Evolutionary conservation across 108 stramenopile genomes (phyloP).

Genomic region (Epipyxis sp.): DNA sequence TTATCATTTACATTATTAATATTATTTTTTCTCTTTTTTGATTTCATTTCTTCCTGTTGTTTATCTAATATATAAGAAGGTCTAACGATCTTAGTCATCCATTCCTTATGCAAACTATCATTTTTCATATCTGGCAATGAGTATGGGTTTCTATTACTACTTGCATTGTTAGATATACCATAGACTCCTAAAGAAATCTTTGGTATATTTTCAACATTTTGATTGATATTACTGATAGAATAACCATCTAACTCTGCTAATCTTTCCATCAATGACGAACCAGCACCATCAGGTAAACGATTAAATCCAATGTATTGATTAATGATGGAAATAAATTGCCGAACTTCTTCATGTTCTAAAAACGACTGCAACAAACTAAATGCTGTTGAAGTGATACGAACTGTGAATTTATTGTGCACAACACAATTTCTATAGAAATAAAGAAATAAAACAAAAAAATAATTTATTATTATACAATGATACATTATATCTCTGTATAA

Average conservation of each 20-base stretch:
- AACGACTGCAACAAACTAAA: background rate
- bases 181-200: background rate
- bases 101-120: background rate
- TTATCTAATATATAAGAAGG: background rate
- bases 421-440: background rate
- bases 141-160: background rate
- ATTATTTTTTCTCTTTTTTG: background rate
- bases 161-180: background rate
- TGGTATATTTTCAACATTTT: background rate
- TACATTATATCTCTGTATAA: too few species aligned
- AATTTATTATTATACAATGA: too few species aligned
- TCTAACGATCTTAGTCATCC: background rate
- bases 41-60: background rate
- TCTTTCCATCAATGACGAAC: background rate
- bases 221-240: background rate
- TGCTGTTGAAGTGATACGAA: background rate
- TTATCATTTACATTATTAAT: background rate
- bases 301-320: slow-evolving; percentile 2
- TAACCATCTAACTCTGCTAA: background rate
- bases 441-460: background rate
- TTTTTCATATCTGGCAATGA: background rate
- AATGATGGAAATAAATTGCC: background rate
- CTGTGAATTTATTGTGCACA: background rate
- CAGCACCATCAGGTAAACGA: background rate
- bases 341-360: background rate